Evolutionary conservation across 1,284 basidiomycete genomes (phyloP).

Genomic region (Cryptococcus amylolentus): DNA sequence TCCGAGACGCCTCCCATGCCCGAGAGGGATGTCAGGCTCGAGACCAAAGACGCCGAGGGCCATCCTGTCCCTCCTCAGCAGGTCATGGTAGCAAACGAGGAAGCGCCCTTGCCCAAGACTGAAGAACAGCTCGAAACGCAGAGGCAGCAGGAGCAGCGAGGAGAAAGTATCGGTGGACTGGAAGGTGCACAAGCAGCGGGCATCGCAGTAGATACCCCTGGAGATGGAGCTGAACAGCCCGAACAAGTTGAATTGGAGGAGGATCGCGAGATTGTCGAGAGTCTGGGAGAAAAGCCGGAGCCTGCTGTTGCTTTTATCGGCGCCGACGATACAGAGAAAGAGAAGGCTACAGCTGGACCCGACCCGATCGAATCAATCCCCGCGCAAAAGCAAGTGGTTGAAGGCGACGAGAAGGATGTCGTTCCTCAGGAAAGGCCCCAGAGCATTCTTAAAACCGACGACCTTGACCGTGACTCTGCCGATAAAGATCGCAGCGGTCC

Average conservation of each 20-base stretch:
- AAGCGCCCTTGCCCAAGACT: conserved; percentile 33
- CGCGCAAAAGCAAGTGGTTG: conserved; percentile 7
- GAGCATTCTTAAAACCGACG: conserved; percentile 14
- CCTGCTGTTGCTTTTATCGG: conserved; percentile 19
- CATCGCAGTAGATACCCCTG: conserved; percentile 33
- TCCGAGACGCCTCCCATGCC: conserved; percentile 1
- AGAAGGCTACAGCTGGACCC: not conserved
- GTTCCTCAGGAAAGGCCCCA: conserved; percentile 22
- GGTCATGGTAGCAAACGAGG: conserved; percentile 39
- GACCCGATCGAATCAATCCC: conserved; percentile 19
- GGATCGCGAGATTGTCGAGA: not conserved
- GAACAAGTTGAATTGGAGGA: not conserved
- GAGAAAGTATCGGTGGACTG: conserved; percentile 27
- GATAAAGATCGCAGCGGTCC: conserved; percentile 4
- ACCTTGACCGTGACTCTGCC: not conserved
- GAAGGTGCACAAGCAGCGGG: conserved; percentile 43
- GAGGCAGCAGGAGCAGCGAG: conserved; percentile 27
- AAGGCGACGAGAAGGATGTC: conserved; percentile 31
- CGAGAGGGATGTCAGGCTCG: conserved; percentile 18
- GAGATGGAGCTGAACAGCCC: not conserved
- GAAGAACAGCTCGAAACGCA: conserved; percentile 25
- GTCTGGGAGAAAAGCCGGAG: not conserved
- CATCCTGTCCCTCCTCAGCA: conserved; percentile 38
- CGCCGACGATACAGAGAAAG: conserved; percentile 7
- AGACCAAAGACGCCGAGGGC: conserved; percentile 18